A percentile compares a stretch with the other conserved stretches of the same genome.
Conservation (phyloP, 2,329 filamentous ascomycete genomes). For the Ceratocystis destructans region DNA sequence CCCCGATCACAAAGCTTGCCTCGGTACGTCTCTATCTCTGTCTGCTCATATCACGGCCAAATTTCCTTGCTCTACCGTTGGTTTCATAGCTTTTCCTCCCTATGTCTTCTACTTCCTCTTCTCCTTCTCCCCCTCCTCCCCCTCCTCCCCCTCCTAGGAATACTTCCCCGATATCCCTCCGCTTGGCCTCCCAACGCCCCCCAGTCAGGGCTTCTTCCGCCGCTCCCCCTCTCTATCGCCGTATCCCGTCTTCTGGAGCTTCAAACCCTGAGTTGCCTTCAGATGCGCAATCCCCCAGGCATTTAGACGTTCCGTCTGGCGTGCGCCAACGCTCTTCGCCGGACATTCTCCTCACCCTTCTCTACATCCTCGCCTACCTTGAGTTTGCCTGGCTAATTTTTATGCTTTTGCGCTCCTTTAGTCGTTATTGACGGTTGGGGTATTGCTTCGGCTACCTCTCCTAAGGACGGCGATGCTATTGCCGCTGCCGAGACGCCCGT, state of each 20-base stretch:
- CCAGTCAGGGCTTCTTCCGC: background rate
- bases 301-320: background rate
- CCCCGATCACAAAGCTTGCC: constrained; percentile 46
- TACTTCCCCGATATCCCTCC: background rate
- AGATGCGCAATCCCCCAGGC: constrained; percentile 2
- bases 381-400: constrained; percentile 47
- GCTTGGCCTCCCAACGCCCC: background rate
- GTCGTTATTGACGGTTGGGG: constrained; percentile 99
- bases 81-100: too few relatives aligned
- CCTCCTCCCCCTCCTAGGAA: constrained; percentile 11
- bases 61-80: background rate
- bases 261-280: background rate
- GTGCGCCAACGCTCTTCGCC: constrained; percentile 4
- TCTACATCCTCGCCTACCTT: constrained; percentile 42
- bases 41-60: constrained; percentile 22
- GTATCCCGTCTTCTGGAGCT: background rate
- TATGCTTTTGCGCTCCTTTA: constrained; percentile 39
- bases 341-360: constrained; percentile 30
- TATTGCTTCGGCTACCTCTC: constrained; percentile 64
- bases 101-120: constrained; percentile 31
- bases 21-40: constrained; percentile 38
- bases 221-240: background rate
- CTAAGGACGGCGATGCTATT: constrained; percentile 87
- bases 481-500: constrained; percentile 80
- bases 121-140: constrained; percentile 33